phyloP scores from a whole-genome alignment of 495 filamentous ascomycete genomes.

The Xylaria sp. region DNA sequence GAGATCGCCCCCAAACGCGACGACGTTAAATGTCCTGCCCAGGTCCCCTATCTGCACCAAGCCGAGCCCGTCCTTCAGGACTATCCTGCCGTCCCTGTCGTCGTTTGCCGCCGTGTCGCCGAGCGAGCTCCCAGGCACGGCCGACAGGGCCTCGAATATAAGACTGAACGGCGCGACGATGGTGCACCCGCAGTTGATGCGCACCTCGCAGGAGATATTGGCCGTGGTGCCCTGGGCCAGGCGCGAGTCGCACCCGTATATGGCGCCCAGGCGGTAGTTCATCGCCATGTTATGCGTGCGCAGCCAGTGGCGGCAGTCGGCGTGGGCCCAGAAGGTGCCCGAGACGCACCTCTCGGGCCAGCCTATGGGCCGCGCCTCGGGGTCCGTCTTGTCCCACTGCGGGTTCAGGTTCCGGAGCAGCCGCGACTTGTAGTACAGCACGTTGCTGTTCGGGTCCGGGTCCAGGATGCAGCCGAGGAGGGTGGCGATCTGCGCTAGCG shows the following conservation, averaged over 20 bases:
- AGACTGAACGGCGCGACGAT: slow-evolving; percentile 34
- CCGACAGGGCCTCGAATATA: slow-evolving; percentile 34
- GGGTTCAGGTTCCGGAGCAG: neutral
- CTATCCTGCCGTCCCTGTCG: slow-evolving; percentile 31
- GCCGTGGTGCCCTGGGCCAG: slow-evolving; percentile 31
- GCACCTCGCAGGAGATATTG: slow-evolving; percentile 30
- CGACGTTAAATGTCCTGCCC: slow-evolving; percentile 31
- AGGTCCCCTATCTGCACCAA: slow-evolving; percentile 36
- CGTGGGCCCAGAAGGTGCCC: slow-evolving; percentile 30
- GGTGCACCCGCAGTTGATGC: slow-evolving; percentile 35
- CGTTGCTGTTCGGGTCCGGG: neutral
- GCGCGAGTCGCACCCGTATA: slow-evolving; percentile 32
- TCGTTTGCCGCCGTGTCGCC: slow-evolving; percentile 24
- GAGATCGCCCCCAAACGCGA: slow-evolving; percentile 33
- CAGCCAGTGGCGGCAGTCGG: neutral
- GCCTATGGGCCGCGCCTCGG: slow-evolving; percentile 29
- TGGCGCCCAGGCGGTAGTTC: slow-evolving; percentile 28
- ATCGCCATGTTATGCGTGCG: slow-evolving; percentile 32
- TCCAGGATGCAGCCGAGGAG: slow-evolving; percentile 33
- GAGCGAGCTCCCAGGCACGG: slow-evolving; percentile 32
- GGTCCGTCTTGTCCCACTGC: slow-evolving; percentile 24
- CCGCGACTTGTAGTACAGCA: neutral
- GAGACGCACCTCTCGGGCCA: slow-evolving; percentile 36
- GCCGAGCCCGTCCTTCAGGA: slow-evolving; percentile 34
- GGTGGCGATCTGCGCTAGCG: slow-evolving; percentile 35